Conservation (phyloP, 2,329 filamentous ascomycete genomes). For the Penicillium sp. region DNA sequence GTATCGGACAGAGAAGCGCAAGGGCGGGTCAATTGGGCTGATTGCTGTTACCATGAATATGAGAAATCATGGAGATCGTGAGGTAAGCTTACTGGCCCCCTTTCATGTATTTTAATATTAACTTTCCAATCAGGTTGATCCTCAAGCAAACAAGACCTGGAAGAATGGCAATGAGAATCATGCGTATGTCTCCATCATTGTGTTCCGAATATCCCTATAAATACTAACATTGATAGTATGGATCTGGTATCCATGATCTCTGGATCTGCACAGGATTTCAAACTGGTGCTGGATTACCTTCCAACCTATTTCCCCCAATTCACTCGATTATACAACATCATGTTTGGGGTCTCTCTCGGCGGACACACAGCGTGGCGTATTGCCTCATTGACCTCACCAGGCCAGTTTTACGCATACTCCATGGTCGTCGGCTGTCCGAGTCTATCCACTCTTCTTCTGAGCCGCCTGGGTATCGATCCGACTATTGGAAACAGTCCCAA, state of each 20-base stretch:
- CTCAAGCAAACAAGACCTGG: constrained; percentile 1
- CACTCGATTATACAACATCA: constrained; percentile 1
- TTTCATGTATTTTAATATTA: neutral
- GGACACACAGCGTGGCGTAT: constrained; percentile 5
- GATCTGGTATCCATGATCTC: constrained; percentile 2
- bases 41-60: constrained; percentile 6
- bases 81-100: neutral
- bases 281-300: constrained; percentile 2
- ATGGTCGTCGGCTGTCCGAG: constrained; percentile 2
- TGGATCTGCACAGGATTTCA: constrained; percentile 4
- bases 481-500: neutral
- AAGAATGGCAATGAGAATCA: constrained; percentile 5
- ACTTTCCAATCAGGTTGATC: neutral
- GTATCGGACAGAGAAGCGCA: neutral
- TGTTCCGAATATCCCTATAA: neutral
- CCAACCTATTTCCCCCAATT: constrained; percentile 1
- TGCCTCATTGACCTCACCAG: neutral
- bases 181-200: neutral
- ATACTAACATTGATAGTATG: neutral
- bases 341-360: constrained; percentile 1
- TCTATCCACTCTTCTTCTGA: neutral
- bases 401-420: neutral
- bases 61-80: constrained; percentile 4
- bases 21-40: neutral
- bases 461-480: neutral